phyloP scores from a whole-genome alignment of 192 early-diverging fungal species.

The Coemansia sp. region DNA sequence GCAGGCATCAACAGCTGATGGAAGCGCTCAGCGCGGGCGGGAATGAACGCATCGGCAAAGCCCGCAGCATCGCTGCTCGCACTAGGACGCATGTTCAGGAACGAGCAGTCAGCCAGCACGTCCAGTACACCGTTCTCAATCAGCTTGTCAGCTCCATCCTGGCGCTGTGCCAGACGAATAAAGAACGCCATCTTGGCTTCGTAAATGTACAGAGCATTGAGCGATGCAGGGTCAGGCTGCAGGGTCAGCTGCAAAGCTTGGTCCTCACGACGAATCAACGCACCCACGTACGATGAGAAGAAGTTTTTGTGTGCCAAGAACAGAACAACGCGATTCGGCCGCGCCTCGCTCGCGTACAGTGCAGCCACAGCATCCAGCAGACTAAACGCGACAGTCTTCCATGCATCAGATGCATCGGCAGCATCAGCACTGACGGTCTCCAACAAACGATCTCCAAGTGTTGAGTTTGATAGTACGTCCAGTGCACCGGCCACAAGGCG shows the following conservation, averaged over 20 bases:
- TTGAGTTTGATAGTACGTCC: constrained; percentile 34
- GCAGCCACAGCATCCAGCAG: constrained; percentile 69
- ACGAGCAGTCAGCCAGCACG: constrained; percentile 67
- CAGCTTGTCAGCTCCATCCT: constrained; percentile 75
- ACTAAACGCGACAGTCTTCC: constrained; percentile 83
- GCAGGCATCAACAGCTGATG: constrained; percentile 64
- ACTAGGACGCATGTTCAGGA: constrained; percentile 65
- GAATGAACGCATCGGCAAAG: constrained; percentile 49
- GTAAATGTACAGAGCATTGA: constrained; percentile 69
- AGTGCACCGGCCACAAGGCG: constrained; percentile 55
- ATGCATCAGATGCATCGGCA: constrained; percentile 72
- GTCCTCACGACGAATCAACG: constrained; percentile 65
- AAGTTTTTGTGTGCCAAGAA: constrained; percentile 57
- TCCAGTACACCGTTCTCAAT: constrained; percentile 80
- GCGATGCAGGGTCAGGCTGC: constrained; percentile 57
- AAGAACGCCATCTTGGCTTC: constrained; percentile 82
- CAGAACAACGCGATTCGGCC: constrained; percentile 50
- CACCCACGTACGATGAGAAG: constrained; percentile 56
- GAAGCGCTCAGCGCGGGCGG: constrained; percentile 57
- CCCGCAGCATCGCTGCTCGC: constrained; percentile 15
- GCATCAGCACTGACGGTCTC: constrained; percentile 80
- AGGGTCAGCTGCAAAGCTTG: constrained; percentile 53
- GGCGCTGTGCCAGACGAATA: constrained; percentile 69
- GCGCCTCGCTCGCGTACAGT: constrained; percentile 49
- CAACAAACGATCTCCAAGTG: constrained; percentile 69